A percentile compares a stretch with the other conserved stretches of the same genome.
phyloP scores from a whole-genome alignment of 1,284 basidiomycete species.

The Melampsora abietis-canadensis region DNA sequence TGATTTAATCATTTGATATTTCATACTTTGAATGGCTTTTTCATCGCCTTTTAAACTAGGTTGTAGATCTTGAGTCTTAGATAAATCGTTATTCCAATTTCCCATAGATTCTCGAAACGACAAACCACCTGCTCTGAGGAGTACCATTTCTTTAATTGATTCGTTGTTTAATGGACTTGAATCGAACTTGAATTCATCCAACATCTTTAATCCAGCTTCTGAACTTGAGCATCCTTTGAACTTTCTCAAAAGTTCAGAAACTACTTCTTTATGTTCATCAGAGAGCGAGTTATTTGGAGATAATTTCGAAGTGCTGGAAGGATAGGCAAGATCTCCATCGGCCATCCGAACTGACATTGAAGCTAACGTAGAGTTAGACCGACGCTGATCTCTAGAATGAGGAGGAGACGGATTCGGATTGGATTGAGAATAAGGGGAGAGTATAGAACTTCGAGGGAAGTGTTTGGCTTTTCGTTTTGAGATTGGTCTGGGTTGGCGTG shows the following conservation, averaged over 20 bases:
- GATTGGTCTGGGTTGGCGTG: conserved; percentile 32
- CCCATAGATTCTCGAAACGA: conserved; percentile 25
- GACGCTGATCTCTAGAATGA: background rate
- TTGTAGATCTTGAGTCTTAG: background rate
- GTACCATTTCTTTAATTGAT: conserved; percentile 21
- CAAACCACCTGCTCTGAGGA: conserved; percentile 30
- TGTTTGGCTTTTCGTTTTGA: conserved; percentile 33
- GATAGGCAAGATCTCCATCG: background rate
- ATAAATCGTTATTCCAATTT: background rate
- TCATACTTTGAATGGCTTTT: conserved; percentile 31
- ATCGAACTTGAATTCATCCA: conserved; percentile 26
- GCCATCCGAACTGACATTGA: conserved; percentile 8
- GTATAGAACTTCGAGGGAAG: conserved; percentile 29
- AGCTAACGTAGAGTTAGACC: conserved; percentile 33
- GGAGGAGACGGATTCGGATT: background rate
- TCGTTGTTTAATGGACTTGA: conserved; percentile 6
- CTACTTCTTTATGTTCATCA: background rate
- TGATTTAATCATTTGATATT: conserved; percentile 42
- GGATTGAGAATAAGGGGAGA: conserved; percentile 24
- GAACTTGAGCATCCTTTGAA: conserved; percentile 40
- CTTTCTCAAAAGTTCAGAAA: conserved; percentile 16
- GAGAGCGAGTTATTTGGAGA: background rate
- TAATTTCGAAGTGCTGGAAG: background rate
- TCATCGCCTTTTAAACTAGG: conserved; percentile 22
- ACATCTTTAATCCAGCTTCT: conserved; percentile 19